Conservation (phyloP, 257 asterid genomes). For the Solanum piurae region DNA sequence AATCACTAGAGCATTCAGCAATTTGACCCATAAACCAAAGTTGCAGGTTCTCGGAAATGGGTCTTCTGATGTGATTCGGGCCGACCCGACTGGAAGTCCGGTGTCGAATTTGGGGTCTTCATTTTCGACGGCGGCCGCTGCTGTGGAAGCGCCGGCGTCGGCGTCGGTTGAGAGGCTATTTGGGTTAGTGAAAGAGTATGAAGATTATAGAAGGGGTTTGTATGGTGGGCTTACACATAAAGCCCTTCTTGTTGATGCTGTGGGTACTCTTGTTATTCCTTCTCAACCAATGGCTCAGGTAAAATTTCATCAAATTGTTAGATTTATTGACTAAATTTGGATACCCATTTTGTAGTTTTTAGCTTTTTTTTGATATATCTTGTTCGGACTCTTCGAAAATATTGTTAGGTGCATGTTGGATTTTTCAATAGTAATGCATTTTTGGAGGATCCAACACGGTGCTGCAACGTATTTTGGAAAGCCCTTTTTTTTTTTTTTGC, state of each 20-base stretch:
- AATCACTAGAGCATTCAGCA: not conserved
- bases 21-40: not conserved
- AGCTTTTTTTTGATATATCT: not conserved
- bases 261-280: slow-evolving; percentile 86
- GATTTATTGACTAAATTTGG: not conserved
- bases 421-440: not conserved
- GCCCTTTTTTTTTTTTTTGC: not conserved
- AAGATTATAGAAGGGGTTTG: slow-evolving; percentile 75
- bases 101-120: not conserved
- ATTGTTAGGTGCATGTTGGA: not conserved
- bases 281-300: slow-evolving; percentile 99
- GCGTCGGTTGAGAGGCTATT: slow-evolving; percentile 11
- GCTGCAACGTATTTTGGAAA: not conserved
- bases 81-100: not conserved
- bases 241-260: slow-evolving; percentile 94
- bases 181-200: slow-evolving; percentile 71
- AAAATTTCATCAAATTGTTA: slow-evolving; percentile 1
- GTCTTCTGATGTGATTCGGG: not conserved
- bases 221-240: slow-evolving; percentile 88
- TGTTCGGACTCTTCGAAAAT: not conserved
- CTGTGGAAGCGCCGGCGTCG: not conserved
- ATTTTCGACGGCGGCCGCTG: slow-evolving; percentile 7
- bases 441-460: not conserved
- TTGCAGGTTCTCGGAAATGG: not conserved
- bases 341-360: not conserved